Evolutionary conservation across 345 rosid species (phyloP).

Genomic region (Lumnitzera littorea): DNA sequence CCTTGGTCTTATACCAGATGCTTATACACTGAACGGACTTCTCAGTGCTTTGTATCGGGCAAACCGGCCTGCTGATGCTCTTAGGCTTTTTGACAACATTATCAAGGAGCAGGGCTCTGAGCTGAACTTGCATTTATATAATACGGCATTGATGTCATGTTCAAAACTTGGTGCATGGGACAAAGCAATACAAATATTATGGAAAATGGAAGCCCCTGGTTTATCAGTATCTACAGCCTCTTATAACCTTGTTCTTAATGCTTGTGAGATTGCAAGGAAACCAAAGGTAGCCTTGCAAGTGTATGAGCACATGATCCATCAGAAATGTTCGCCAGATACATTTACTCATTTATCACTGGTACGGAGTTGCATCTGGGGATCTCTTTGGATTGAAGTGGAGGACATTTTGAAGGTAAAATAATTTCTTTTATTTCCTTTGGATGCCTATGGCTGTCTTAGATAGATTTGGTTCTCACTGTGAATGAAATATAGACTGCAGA

Average conservation of each 20-base stretch:
- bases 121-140: conserved; percentile 44
- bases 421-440: background rate
- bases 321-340: conserved; percentile 42
- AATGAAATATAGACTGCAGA: no score
- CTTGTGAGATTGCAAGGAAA: conserved; percentile 67
- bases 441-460: background rate
- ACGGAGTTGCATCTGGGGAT: conserved; percentile 77
- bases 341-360: conserved; percentile 60
- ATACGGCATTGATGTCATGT: conserved; percentile 63
- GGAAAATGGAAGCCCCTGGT: conserved; percentile 65
- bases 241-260: conserved; percentile 53
- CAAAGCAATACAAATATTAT: conserved; percentile 62
- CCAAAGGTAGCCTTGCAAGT: conserved; percentile 67
- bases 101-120: conserved; percentile 24
- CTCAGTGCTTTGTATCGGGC: conserved; percentile 55
- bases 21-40: conserved; percentile 73
- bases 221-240: conserved; percentile 40
- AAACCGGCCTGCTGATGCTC: conserved; percentile 44
- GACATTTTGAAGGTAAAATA: conserved; percentile 48
- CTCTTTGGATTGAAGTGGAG: conserved; percentile 61
- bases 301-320: conserved; percentile 60
- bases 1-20: conserved; percentile 57
- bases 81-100: conserved; percentile 56
- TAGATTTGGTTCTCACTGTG: no score
- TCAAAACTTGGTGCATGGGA: conserved; percentile 74